Evolutionary conservation across 257 asterid genomes (phyloP).

Genomic region (Solanum habrochaites): DNA sequence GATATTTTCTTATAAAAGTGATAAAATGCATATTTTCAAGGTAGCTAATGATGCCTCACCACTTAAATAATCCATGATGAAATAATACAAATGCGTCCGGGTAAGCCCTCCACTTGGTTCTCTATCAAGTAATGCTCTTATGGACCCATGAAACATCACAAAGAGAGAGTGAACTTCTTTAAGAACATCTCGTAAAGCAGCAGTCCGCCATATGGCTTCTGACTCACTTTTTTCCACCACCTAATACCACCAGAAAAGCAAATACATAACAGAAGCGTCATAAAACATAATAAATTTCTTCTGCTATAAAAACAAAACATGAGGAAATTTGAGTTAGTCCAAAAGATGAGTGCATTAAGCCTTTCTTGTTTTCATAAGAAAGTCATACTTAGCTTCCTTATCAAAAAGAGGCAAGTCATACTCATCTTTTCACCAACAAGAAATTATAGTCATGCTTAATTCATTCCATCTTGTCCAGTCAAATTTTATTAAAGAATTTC

Average conservation of each 20-base stretch:
- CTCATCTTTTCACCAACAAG: neutral
- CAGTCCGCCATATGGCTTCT: slow-evolving; percentile 78
- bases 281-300: neutral
- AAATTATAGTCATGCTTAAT: neutral
- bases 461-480: neutral
- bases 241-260: slow-evolving; percentile 19
- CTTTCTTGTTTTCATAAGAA: neutral
- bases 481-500: neutral
- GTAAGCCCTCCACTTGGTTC: slow-evolving; percentile 86
- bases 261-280: neutral
- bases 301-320: neutral
- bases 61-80: slow-evolving; percentile 86
- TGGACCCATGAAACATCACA: slow-evolving; percentile 82
- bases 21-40: slow-evolving; percentile 9
- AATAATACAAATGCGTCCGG: slow-evolving; percentile 65
- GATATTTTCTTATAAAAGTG: slow-evolving; percentile 17
- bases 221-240: slow-evolving; percentile 71
- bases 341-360: neutral
- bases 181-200: slow-evolving; percentile 59
- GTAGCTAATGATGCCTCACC: slow-evolving; percentile 50
- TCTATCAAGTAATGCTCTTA: slow-evolving; percentile 71
- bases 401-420: neutral
- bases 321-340: neutral
- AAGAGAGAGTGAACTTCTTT: slow-evolving; percentile 87
- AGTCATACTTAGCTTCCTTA: neutral